Percentiles rank a stretch among this genome's conserved stretches.
phyloP scores from a whole-genome alignment of 768 basidiomycete species.

The Pleurotus djamor region DNA sequence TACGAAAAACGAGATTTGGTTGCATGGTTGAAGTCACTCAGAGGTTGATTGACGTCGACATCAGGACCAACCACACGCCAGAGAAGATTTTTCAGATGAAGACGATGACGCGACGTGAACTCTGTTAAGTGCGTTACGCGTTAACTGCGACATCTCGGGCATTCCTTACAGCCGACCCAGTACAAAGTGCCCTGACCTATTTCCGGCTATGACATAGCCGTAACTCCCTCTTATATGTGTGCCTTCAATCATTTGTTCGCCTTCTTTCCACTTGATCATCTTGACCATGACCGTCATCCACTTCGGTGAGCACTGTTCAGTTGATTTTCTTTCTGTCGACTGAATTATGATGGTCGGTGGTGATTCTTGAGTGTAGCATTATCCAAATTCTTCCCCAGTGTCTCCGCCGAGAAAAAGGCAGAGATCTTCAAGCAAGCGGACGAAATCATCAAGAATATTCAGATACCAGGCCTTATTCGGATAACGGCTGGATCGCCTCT shows the following conservation, averaged over 20 bases:
- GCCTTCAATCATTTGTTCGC: background rate
- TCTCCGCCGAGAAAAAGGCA: background rate
- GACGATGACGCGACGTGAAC: too few species aligned
- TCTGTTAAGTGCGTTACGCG: too few species aligned
- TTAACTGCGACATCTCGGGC: too few species aligned
- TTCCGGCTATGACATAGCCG: slow-evolving; percentile 5
- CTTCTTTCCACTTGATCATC: background rate
- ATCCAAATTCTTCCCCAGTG: slow-evolving; percentile 1
- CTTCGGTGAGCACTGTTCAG: background rate
- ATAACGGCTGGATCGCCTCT: background rate
- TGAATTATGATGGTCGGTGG: too few species aligned
- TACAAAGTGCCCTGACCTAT: background rate
- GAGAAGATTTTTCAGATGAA: too few species aligned
- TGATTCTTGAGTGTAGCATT: background rate
- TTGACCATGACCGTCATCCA: background rate
- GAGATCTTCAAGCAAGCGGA: background rate
- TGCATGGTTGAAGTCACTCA: too few species aligned
- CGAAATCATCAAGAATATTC: background rate
- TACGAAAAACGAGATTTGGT: background rate
- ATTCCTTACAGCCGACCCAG: too few species aligned
- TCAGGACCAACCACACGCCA: too few species aligned
- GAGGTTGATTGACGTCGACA: too few species aligned
- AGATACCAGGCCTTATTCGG: background rate
- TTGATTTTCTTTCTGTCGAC: background rate
- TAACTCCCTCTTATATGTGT: background rate